Conservation (phyloP, 2,329 filamentous ascomycete species). For the Hypoxylon sp. region DNA sequence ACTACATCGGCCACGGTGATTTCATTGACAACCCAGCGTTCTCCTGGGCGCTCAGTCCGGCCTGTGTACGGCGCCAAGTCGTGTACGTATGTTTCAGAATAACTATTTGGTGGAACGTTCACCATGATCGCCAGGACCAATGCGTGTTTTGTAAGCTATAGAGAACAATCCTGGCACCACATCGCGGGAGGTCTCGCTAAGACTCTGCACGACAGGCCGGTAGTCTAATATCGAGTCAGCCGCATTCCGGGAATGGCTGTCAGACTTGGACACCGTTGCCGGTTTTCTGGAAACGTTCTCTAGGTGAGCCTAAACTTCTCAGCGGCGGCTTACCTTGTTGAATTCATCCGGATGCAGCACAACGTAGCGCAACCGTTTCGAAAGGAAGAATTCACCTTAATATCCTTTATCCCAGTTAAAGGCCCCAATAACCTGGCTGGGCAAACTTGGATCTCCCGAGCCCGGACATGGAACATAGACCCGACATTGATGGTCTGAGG, state of each 20-base stretch:
- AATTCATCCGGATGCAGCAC: constrained; percentile 42
- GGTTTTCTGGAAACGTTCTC: constrained; percentile 41
- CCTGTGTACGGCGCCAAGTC: constrained; percentile 44
- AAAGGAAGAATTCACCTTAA: constrained; percentile 36
- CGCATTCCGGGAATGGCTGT: constrained; percentile 39
- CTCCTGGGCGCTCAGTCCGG: constrained; percentile 37
- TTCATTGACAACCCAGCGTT: constrained; percentile 30
- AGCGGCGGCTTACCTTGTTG: constrained; percentile 18
- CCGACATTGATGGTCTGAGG: constrained; percentile 35
- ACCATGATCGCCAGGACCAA: constrained; percentile 47
- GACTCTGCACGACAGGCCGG: constrained; percentile 38
- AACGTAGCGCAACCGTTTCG: constrained; percentile 27
- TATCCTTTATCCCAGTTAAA: constrained; percentile 35
- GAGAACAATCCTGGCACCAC: constrained; percentile 35
- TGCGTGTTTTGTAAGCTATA: constrained; percentile 43
- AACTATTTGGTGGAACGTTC: constrained; percentile 41
- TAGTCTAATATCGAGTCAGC: constrained; percentile 46
- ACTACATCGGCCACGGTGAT: constrained; percentile 37
- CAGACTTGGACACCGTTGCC: constrained; percentile 33
- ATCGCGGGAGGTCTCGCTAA: constrained; percentile 42
- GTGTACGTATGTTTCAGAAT: constrained; percentile 50
- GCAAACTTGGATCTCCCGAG: constrained; percentile 27
- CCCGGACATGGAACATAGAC: constrained; percentile 32
- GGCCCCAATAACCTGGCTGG: constrained; percentile 27
- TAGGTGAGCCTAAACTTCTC: constrained; percentile 34